Percentiles rank a stretch among this genome's conserved stretches.
Conservation (phyloP, 2,329 filamentous ascomycete genomes). For the Fusarium sp. region DNA sequence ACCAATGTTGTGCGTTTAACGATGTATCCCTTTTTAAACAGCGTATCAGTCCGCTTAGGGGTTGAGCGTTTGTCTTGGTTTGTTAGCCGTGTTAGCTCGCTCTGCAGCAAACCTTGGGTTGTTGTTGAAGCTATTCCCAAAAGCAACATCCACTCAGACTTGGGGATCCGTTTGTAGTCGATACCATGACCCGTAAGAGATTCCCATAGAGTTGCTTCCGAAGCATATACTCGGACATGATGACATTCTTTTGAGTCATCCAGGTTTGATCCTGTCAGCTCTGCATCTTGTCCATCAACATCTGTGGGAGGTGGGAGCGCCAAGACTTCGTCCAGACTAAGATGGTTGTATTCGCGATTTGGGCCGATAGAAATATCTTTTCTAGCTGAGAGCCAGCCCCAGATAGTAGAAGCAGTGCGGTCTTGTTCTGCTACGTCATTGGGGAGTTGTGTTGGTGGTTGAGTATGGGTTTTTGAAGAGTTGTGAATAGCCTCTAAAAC, state of each 20-base stretch:
- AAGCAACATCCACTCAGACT: slow-evolving; percentile 67
- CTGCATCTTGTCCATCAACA: slow-evolving; percentile 11
- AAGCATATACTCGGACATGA: slow-evolving; percentile 55
- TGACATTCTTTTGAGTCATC: background rate
- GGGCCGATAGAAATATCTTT: slow-evolving; percentile 50
- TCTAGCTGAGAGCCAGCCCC: slow-evolving; percentile 50
- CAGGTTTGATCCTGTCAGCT: background rate
- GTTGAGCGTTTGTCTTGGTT: slow-evolving; percentile 71
- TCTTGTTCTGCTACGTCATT: slow-evolving; percentile 33
- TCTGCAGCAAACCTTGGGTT: slow-evolving; percentile 66
- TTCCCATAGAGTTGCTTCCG: slow-evolving; percentile 67
- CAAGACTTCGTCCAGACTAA: slow-evolving; percentile 52
- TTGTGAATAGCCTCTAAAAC: slow-evolving; percentile 47
- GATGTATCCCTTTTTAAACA: slow-evolving; percentile 69
- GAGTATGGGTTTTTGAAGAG: slow-evolving; percentile 32
- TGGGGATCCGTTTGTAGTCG: slow-evolving; percentile 66
- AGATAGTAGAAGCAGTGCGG: slow-evolving; percentile 47
- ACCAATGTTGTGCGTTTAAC: slow-evolving; percentile 68
- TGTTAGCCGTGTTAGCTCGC: slow-evolving; percentile 65
- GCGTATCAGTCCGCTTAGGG: slow-evolving; percentile 66
- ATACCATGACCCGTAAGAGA: slow-evolving; percentile 66
- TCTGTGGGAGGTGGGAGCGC: slow-evolving; percentile 26
- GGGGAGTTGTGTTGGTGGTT: slow-evolving; percentile 13
- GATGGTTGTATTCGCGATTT: slow-evolving; percentile 46
- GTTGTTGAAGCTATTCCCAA: slow-evolving; percentile 65